phyloP scores from a whole-genome alignment of 805 yeast species.

The Soucietia sequanensis region DNA sequence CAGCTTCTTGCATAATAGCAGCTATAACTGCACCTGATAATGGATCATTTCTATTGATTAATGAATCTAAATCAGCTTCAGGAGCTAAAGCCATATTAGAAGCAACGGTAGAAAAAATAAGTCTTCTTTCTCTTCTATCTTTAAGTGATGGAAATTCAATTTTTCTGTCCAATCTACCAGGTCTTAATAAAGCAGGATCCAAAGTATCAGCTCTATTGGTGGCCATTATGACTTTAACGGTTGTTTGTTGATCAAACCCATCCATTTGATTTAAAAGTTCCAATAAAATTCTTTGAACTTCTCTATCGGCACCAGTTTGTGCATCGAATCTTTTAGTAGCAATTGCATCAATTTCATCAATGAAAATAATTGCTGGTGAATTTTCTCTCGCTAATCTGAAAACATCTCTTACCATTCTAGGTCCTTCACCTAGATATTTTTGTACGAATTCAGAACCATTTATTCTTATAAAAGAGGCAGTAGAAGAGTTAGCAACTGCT shows the following conservation, averaged over 20 bases:
- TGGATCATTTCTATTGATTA: constrained; percentile 94
- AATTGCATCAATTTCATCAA: constrained; percentile 98
- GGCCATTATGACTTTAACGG: constrained; percentile 98
- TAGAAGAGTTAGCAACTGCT: constrained; percentile 96
- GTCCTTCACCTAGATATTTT: constrained; percentile 98
- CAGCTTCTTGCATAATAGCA: constrained; percentile 99
- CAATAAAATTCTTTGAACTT: constrained; percentile 94
- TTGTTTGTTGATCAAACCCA: constrained; percentile 94
- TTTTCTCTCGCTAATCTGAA: constrained; percentile 96
- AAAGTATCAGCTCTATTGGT: constrained; percentile 99
- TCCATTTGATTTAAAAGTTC: constrained; percentile 98
- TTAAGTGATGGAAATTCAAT: constrained; percentile 95
- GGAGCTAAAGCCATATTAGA: constrained; percentile 98
- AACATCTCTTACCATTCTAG: constrained; percentile 98
- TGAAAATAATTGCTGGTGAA: constrained; percentile 94
- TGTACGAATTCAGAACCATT: constrained; percentile 98
- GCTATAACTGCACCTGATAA: constrained; percentile 97
- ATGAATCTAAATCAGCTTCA: constrained; percentile 92
- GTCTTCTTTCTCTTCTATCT: constrained; percentile 96
- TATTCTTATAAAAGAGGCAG: constrained; percentile 94
- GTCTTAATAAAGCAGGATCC: constrained; percentile 97
- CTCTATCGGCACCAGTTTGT: constrained; percentile 99
- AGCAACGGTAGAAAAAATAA: constrained; percentile 93
- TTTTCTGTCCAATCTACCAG: constrained; percentile 97
- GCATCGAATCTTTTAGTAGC: constrained; percentile 99